phyloP scores from a whole-genome alignment of 75 land plant species.

The Pinus tabuliformis region DNA sequence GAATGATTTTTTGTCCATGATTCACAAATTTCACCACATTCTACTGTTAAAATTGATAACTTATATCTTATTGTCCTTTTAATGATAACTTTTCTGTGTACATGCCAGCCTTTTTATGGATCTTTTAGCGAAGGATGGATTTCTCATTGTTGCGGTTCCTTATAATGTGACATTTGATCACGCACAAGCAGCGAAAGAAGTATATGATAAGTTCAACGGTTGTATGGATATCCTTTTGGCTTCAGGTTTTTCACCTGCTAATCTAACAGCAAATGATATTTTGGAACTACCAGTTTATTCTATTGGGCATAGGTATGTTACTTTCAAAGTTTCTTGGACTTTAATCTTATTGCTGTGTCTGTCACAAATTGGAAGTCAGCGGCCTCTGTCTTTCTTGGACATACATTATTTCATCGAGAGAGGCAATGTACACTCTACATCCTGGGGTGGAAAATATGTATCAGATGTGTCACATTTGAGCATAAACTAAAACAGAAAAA shows the following conservation, averaged over 20 bases:
- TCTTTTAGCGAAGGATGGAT: conserved; percentile 81
- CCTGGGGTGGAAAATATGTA: too few species aligned
- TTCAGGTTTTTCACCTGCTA: conserved; percentile 44
- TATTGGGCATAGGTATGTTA: conserved; percentile 85
- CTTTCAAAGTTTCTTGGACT: neutral
- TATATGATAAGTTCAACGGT: conserved; percentile 57
- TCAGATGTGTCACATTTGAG: too few species aligned
- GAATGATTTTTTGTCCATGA: neutral
- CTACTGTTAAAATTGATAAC: neutral
- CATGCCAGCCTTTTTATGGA: conserved; percentile 66
- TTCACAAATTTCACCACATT: neutral
- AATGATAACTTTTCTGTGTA: neutral
- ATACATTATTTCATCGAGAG: neutral
- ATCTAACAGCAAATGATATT: conserved; percentile 42
- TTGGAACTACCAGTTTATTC: conserved; percentile 66
- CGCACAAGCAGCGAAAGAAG: conserved; percentile 51
- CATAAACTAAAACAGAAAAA: too few species aligned
- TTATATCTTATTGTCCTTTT: conserved; percentile 3
- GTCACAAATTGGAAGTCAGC: neutral
- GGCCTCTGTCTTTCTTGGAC: neutral
- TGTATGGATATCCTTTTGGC: conserved; percentile 46
- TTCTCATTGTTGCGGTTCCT: conserved; percentile 80
- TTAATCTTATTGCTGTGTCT: neutral
- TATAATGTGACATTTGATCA: conserved; percentile 95
- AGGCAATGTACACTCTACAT: too few species aligned